These are phyloP conservation scores for Microcyclosporella mali DNA, from an alignment of 2,329 filamentous ascomycete species.

Conservation along the genomic window DNA sequence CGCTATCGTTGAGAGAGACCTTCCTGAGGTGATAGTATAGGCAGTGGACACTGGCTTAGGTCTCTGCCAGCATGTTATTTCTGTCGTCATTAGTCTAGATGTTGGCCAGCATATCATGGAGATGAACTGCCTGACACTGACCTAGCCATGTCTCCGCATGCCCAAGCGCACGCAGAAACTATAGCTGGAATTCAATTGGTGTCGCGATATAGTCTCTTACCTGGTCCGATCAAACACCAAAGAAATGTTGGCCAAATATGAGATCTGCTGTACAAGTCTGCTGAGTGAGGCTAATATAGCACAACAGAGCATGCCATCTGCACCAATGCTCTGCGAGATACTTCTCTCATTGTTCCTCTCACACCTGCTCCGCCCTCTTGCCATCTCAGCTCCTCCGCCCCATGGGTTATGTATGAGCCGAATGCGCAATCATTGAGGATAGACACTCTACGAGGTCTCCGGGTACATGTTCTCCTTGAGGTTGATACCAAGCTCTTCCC, in stretches of 20 bases:
- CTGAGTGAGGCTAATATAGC: conserved; percentile 23
- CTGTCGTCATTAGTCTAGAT: too few relatives aligned
- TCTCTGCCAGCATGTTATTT: too few relatives aligned
- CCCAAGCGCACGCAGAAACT: too few relatives aligned
- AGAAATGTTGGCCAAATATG: conserved; percentile 3
- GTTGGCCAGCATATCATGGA: too few relatives aligned
- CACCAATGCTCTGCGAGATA: conserved; percentile 9
- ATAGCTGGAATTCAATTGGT: background rate
- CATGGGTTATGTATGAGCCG: conserved; percentile 8
- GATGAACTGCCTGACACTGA: too few relatives aligned
- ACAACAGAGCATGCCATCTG: conserved; percentile 12
- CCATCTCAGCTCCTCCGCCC: conserved; percentile 1
- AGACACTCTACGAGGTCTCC: conserved; percentile 29
- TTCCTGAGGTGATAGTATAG: too few relatives aligned
- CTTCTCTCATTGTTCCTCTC: conserved; percentile 9
- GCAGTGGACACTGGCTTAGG: too few relatives aligned
- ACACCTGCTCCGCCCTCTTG: conserved; percentile 3
- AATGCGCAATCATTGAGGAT: conserved; percentile 1
- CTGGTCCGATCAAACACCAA: background rate
- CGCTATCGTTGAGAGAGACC: too few relatives aligned
- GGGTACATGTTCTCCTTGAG: conserved; percentile 94
- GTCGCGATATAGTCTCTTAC: too few relatives aligned
- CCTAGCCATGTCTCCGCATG: too few relatives aligned
- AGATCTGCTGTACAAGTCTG: conserved; percentile 20
- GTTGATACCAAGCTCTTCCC: conserved; percentile 85